These are phyloP conservation scores for Colletotrichum agaves DNA, from an alignment of 2,329 filamentous ascomycete genomes.

Conservation along the genomic window DNA sequence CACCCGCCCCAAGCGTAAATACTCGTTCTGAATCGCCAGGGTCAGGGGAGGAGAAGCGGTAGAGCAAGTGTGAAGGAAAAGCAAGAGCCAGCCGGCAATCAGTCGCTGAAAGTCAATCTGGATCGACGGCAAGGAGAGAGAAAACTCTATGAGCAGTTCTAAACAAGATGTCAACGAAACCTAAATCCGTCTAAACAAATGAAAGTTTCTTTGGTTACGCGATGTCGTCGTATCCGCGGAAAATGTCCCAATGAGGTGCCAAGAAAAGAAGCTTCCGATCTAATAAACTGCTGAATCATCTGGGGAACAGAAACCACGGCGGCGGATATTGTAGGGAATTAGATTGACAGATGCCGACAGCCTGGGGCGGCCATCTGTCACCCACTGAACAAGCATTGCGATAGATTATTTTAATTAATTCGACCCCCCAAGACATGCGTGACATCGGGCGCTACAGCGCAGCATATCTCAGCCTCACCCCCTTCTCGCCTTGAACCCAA, in stretches of 20 bases:
- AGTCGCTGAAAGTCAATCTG: constrained; percentile 7
- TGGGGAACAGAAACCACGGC: neutral
- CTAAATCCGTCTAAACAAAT: neutral
- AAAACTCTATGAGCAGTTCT: neutral
- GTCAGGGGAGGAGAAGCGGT: neutral
- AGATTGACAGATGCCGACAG: constrained; percentile 8
- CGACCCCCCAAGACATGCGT: neutral
- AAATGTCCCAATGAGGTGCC: neutral
- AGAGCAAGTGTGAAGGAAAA: constrained; percentile 19
- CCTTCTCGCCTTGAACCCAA: neutral
- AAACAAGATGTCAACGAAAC: neutral
- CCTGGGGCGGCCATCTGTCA: constrained; percentile 1
- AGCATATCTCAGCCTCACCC: constrained; percentile 1
- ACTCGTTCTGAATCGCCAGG: neutral
- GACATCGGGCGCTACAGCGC: constrained; percentile 7
- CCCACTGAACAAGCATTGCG: constrained; percentile 33
- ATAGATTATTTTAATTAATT: constrained; percentile 31
- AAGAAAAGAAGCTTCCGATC: constrained; percentile 7
- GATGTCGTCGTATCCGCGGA: neutral
- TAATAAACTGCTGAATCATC: neutral
- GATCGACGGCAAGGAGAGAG: constrained; percentile 28
- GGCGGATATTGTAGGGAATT: neutral
- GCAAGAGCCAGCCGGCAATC: constrained; percentile 6
- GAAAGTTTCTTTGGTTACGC: neutral
- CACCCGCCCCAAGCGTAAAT: neutral